Evolutionary conservation across 176 grass and related monocot species (phyloP).

Genomic region (Thalia dealbata): DNA sequence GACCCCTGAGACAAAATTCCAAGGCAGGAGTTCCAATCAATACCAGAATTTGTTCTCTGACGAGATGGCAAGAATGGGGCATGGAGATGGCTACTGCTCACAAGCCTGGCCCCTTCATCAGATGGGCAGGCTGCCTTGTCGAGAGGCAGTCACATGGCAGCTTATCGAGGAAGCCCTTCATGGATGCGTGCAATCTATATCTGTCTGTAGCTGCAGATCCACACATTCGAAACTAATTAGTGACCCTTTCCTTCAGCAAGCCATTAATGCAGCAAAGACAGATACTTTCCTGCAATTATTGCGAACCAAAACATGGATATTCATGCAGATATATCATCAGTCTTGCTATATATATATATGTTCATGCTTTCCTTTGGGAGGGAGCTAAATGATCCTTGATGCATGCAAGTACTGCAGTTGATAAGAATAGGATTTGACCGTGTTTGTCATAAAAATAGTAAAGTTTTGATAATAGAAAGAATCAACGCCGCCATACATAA

Average conservation of each 20-base stretch:
- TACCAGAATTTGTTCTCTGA: neutral
- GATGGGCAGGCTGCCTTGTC: neutral
- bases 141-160: neutral
- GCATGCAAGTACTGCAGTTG: no score
- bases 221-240: neutral
- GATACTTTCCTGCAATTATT: neutral
- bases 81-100: neutral
- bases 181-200: no score
- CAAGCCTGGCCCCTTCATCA: neutral
- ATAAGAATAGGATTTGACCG: no score
- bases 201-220: neutral
- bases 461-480: no score
- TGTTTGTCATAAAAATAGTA: no score
- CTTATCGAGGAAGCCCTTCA: neutral
- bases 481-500: no score
- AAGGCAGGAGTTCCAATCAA: neutral
- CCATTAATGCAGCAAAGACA: neutral
- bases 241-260: neutral
- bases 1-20: neutral
- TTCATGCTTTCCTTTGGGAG: no score
- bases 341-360: no score
- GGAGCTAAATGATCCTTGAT: no score
- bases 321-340: neutral
- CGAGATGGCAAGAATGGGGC: neutral
- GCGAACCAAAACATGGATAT: neutral